phyloP scores from a whole-genome alignment of 495 filamentous ascomycete species.

The Aspergillus saccharolyticus region DNA sequence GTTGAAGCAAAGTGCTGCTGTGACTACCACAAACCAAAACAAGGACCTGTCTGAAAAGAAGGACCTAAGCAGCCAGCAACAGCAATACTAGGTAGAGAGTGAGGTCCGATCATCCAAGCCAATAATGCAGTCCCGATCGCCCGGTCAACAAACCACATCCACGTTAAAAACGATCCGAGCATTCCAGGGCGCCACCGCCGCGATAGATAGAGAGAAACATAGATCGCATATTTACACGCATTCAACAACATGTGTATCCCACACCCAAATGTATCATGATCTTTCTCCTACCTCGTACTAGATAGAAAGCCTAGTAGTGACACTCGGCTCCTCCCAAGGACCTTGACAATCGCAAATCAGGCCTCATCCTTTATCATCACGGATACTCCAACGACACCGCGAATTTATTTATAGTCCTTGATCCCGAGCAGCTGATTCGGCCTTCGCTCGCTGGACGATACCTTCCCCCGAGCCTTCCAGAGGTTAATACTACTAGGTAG shows the following conservation, averaged over 20 bases:
- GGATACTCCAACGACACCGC: neutral
- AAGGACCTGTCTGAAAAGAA: neutral
- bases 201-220: neutral
- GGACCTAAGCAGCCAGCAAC: neutral
- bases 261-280: too few species aligned
- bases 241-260: neutral
- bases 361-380: neutral
- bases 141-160: constrained; percentile 2
- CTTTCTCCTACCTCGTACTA: too few species aligned
- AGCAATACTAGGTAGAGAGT: neutral
- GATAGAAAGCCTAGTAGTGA: too few species aligned
- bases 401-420: neutral
- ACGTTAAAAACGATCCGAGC: constrained; percentile 2
- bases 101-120: neutral
- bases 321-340: too few species aligned
- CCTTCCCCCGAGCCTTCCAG: too few species aligned
- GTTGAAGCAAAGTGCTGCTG: too few species aligned
- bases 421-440: neutral
- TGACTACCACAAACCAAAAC: neutral
- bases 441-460: neutral
- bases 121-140: constrained; percentile 4
- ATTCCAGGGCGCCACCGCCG: constrained; percentile 1
- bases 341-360: too few species aligned
- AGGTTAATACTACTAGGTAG: too few species aligned
- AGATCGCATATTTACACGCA: neutral